Base-by-base conservation (phyloP, 2,329 filamentous ascomycete species). In the Helotiales sp. region DNA sequence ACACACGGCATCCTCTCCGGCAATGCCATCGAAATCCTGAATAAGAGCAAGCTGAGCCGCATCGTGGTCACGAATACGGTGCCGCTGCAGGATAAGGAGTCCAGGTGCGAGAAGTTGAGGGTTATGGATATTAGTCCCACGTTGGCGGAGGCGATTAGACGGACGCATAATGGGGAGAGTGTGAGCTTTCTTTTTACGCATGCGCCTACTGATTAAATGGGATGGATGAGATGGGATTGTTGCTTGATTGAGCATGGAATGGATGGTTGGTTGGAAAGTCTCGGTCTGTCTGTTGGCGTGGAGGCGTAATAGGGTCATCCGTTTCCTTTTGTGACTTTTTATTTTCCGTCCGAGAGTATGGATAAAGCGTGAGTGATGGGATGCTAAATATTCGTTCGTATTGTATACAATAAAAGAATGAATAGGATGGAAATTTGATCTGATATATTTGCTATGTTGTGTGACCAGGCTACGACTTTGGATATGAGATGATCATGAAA, bases 91-190 rank as follows among this genome's bases (percentile, higher is more conserved):
- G 91, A 93, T 78, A 95, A 96, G 85, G 90, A 91, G 78, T 88
- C 90, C 76, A 81, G 85, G 49, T 96, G 94, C 80, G 85, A 89
- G 66, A 91, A 92, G 80, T 87, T 97, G 70, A 90, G 93, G 80
- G 94, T 94, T 65, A 97, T 97, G 78, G 94, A 97, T 80, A 93
- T 97, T 74, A 93, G 91, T 75, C 91, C 92, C 49, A 97, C 93
- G 40, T 82, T 92, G 66, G 89, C 88, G n/a, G 89, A 90, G 80
- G 89, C 89, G 13, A 91, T 90, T 72, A 83, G 88, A 63, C 82
- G 89, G 75, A 91, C 89, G 22, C 89, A 90, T 78, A 91, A 91
- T 75, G 89, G 87, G 73, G 85, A 87, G 79, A 86, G 83, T 67
- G 89, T 91, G 24, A 89, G 87, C 26, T 91, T 90, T 75, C 79